Evolutionary conservation across 1,284 basidiomycete genomes (phyloP), one percentile per base, ranked within the genome.

Genomic region (Kalmanozyma brasiliensis): DNA sequence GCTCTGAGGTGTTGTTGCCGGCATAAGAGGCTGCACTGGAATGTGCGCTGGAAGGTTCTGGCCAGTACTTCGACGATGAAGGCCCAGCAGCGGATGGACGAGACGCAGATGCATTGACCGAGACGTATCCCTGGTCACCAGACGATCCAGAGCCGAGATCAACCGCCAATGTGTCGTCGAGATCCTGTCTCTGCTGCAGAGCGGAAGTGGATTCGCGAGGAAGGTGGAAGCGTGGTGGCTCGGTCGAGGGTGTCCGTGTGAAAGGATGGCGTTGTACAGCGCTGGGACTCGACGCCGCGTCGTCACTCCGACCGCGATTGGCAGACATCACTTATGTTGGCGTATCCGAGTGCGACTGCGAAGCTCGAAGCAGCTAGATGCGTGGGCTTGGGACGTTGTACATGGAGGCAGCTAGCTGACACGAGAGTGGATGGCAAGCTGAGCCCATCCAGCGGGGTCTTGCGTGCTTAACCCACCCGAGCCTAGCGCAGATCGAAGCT

Each of bases 181-280:
- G 14, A 11, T 24, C 17, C 0, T 59, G 51, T 9, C 6, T 26
- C 33, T 24, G 37, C 19, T 8, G 40, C 11, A 8, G 24, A 29
- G 24, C 29, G 26, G n/a, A n/a, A 11, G 22, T 44, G 19, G 52
- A 23, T 13, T 58, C 46, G 33, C 47, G 62, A 13, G 55, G 19
- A 19, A 59, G 40, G 33, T 65, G 58, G 43, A 67, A 55, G 51
- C 64, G 64, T 16, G 64, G 64, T 19, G 64, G 58, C 41, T 67
- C 64, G 13, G 49, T 67, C 13, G 58, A 67, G 2, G 64, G 53
- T 5, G 64, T 67, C 3, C 64, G 52, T 6, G 64, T 58, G 40
- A 53, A 67, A 0, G 58, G 52, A 49, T 67, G 58, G 14, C 53
- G 64, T 20, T 67, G 64, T 7, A 56, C 44, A 3, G 57, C 22